Evolutionary conservation across 2,329 filamentous ascomycete genomes (phyloP).

Genomic region (Aspergillus tubingensis): DNA sequence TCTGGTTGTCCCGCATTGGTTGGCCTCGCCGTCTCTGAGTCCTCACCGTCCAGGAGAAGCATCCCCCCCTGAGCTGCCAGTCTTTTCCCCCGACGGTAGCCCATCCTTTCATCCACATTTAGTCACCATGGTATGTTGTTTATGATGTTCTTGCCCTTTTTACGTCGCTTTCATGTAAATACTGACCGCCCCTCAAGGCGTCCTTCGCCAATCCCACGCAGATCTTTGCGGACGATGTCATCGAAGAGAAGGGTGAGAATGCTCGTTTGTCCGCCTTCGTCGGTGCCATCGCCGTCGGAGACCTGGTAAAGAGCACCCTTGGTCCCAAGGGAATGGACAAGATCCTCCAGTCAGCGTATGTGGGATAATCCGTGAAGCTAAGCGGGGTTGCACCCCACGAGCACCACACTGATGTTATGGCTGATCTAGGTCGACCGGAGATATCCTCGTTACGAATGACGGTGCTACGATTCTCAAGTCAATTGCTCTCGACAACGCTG

Average conservation of each 20-base stretch:
- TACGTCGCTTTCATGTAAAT: conserved; percentile 13
- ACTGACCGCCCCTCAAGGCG: conserved; percentile 30
- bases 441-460: conserved; percentile 99
- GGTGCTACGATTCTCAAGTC: conserved; percentile 97
- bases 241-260: conserved; percentile 98
- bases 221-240: conserved; percentile 96
- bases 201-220: conserved; percentile 75
- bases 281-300: conserved; percentile 94
- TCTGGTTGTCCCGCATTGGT: conserved; percentile 28
- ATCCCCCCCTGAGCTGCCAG: conserved; percentile 25
- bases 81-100: conserved; percentile 19
- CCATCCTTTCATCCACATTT: conserved; percentile 16
- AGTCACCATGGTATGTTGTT: conserved; percentile 34
- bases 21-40: conserved; percentile 14
- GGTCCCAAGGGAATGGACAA: conserved; percentile 99
- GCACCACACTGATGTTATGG: conserved; percentile 16
- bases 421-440: conserved; percentile 74
- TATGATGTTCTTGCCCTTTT: neutral
- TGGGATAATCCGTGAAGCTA: conserved; percentile 28
- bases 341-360: conserved; percentile 91
- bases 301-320: conserved; percentile 94
- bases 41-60: conserved; percentile 6
- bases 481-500: conserved; percentile 96
- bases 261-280: conserved; percentile 97
- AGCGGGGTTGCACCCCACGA: conserved; percentile 18